Evolutionary conservation across 306 rosid species (phyloP).

Genomic region (Senna siamea): DNA sequence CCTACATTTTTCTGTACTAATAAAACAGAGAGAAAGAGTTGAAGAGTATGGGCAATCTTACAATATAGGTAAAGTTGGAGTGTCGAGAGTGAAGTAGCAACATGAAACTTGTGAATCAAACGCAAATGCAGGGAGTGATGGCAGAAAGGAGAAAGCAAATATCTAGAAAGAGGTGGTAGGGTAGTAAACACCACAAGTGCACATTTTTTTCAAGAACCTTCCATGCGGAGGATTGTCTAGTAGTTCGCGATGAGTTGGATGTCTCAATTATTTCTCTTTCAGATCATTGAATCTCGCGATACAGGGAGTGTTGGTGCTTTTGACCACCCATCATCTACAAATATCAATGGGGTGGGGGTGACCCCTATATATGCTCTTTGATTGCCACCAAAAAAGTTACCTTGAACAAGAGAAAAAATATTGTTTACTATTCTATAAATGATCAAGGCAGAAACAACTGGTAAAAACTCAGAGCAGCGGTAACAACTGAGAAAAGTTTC

Average conservation of each 20-base stretch:
- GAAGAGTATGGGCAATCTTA: background rate
- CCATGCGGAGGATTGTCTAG: background rate
- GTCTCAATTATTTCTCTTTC: constrained; percentile 20
- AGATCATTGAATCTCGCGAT: constrained; percentile 41
- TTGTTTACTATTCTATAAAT: too few species aligned
- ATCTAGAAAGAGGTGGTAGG: constrained; percentile 17
- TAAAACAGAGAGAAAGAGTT: background rate
- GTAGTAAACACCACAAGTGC: background rate
- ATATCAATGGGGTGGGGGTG: background rate
- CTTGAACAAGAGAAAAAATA: background rate
- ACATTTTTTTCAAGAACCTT: constrained; percentile 24
- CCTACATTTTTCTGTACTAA: constrained; percentile 14
- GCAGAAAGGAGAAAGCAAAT: constrained; percentile 2
- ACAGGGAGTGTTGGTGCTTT: constrained; percentile 17
- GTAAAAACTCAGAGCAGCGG: too few species aligned
- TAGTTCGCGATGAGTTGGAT: constrained; percentile 19
- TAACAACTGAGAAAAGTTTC: too few species aligned
- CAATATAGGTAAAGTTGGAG: background rate
- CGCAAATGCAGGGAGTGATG: constrained; percentile 12
- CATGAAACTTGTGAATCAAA: background rate
- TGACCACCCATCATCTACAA: constrained; percentile 28
- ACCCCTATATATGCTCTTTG: background rate
- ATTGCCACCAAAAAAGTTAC: constrained; percentile 1
- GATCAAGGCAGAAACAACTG: too few species aligned
- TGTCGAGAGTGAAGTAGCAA: too few species aligned